Evolutionary conservation across 1,284 basidiomycete species (phyloP), one percentile per base, ranked within the genome.

Genomic region (Heterobasidion parviporum): DNA sequence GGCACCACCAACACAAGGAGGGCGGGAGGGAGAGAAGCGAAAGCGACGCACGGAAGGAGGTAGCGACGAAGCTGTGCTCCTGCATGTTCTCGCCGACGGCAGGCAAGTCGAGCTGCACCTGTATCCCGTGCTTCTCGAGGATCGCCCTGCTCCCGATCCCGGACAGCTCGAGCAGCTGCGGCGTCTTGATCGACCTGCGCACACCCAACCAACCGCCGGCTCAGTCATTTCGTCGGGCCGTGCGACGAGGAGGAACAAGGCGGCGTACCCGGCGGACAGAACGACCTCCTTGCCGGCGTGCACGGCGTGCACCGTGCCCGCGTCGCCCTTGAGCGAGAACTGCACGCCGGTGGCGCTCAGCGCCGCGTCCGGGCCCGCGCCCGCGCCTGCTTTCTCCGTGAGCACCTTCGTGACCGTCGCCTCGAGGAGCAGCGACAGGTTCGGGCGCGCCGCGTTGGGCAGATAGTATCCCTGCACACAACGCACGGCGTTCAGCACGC

Each of bases 91-190:
- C 53, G 1, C 53, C 53, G 6, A 49, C 53, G 14, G 33, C 45
- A 1, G 20, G 53, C 32, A 54, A 9, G 20, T 54, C 45, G 6
- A 54, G 20, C n/a, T 34, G 18, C 1, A 32, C 33, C 10, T 7
- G 5, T 14, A 54, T 38, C 9, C 44, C 53, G 34, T 48, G 36
- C 34, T 49, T 48, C n/a, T 10, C 8, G 8, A 54, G 34, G n/a
- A 54, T 48, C 18, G n/a, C 20, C 32, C n/a, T 26, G 45, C 43
- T 54, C n/a, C 53, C 53, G 46, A 54, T 35, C 16, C 53, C 53
- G 6, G 53, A 54, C 2, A 54, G 53, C 16, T 54, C 53, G n/a
- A 54, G 44, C n/a, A 54, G 34, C 16, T 35, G 43, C 9, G 53
- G 53, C 10, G 53, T 48, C 35, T 54, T 45, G 33, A 54, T 14